Conservation (phyloP, 2,329 filamentous ascomycete species). For the Aspergillus terreus region DNA sequence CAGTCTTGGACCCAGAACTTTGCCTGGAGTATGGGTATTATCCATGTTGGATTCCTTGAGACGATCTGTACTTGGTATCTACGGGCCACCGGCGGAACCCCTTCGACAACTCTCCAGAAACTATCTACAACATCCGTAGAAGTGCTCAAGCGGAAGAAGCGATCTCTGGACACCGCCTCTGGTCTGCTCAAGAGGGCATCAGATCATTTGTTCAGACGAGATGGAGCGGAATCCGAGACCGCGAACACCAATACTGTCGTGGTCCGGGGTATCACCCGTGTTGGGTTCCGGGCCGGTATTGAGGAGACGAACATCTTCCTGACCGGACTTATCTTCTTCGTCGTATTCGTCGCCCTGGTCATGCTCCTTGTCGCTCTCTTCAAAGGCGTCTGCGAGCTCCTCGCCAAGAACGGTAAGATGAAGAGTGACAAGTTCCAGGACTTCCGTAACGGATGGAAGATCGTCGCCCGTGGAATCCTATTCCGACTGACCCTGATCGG, state of each 20-base stretch:
- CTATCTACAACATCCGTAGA: constrained; percentile 75
- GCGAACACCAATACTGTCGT: constrained; percentile 38
- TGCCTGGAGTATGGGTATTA: constrained; percentile 97
- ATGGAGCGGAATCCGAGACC: constrained; percentile 49
- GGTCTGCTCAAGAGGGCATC: constrained; percentile 25
- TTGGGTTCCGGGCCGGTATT: constrained; percentile 79
- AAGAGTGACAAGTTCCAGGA: constrained; percentile 83
- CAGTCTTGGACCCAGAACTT: constrained; percentile 96
- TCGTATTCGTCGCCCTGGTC: constrained; percentile 74
- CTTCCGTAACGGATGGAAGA: constrained; percentile 91
- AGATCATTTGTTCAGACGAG: constrained; percentile 48
- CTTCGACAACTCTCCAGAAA: constrained; percentile 72
- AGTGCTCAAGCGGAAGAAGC: constrained; percentile 59
- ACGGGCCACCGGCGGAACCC: constrained; percentile 81
- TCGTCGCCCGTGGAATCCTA: constrained; percentile 87
- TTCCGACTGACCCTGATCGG: constrained; percentile 88
- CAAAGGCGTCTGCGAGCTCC: constrained; percentile 75
- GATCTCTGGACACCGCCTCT: constrained; percentile 44
- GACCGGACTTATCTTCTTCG: constrained; percentile 85
- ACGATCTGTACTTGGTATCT: constrained; percentile 93
- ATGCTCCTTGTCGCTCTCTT: constrained; percentile 70
- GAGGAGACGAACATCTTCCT: constrained; percentile 91
- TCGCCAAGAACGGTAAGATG: constrained; percentile 72
- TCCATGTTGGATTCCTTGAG: constrained; percentile 82
- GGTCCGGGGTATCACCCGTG: constrained; percentile 81